phyloP scores from a whole-genome alignment of 169 alveolate genomes.

The Theileria parva region DNA sequence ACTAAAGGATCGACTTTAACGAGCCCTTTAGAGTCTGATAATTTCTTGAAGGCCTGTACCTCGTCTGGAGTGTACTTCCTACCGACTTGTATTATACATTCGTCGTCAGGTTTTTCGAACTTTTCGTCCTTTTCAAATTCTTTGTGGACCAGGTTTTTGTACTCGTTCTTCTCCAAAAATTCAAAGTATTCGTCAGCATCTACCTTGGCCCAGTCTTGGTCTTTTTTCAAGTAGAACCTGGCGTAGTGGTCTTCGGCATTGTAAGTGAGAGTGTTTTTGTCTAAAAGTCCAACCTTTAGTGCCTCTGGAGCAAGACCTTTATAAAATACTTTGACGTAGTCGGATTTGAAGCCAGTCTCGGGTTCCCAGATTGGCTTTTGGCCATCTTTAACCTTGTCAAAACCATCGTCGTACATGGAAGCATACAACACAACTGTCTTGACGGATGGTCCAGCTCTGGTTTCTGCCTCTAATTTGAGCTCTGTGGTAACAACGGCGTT shows the following conservation, averaged over 20 bases:
- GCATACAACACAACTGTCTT: not conserved
- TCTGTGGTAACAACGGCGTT: no score
- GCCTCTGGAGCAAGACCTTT: not conserved
- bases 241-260: not conserved
- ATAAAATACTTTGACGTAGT: slow-evolving; percentile 3
- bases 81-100: not conserved
- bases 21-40: not conserved
- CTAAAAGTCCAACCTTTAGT: not conserved
- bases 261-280: not conserved
- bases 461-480: no score
- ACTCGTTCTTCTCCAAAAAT: not conserved
- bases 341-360: not conserved
- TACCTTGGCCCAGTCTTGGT: not conserved
- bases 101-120: not conserved
- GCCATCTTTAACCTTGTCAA: not conserved
- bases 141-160: not conserved
- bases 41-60: not conserved
- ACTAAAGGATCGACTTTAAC: not conserved
- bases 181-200: not conserved
- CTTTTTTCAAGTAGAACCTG: not conserved
- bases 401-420: not conserved
- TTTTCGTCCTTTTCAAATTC: slow-evolving; percentile 4
- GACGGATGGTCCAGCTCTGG: not conserved
- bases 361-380: not conserved
- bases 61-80: not conserved